Evolutionary conservation across 345 rosid species (phyloP), one percentile per base, ranked within the genome.

Genomic region (Eucalyptus fibrosa): DNA sequence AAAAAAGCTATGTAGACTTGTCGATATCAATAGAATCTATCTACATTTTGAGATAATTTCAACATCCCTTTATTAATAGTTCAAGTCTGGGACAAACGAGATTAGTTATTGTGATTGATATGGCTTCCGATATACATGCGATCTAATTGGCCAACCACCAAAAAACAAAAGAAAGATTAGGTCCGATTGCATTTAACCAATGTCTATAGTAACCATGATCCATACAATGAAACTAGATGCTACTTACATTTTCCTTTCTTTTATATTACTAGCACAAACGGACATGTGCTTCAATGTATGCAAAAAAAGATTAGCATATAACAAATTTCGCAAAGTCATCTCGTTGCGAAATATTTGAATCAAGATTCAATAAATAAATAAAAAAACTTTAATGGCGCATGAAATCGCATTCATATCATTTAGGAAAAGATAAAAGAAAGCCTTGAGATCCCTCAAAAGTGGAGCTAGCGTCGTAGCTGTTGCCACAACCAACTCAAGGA

Each of bases 141-240:
- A n/a, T 23, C 6, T 56, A 24, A 56, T 56, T 5, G 30, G 30
- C 3, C 3, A 56, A 24, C 65, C n/a, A 59, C 67, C 67, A 60
- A 60, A 60, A 60, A 8, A 26, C 4, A 59, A 50, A 50, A 5
- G 7, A 60, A 13, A 60, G n/a, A 60, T 0, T 21, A 55, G 0
- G 60, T 55, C 26, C 4, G 1, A 19, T 19, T 53, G 24, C 7
- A 50, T 5, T 50, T 50, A 50, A 5, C 3, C 7, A 5, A 50
- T 50, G 6, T 16, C 19, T 6, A 6, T 50, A 50, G 3, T 50
- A 51, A 51, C 0, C 0, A 1, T 0, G 2, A 51, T 51, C 4
- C 55, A 7, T 51, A 51, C 0, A 2, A 17, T 51, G 3, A 60
- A 60, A 60, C 2, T 0, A 28, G 3, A 2, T 60, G 3, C 15